Evolutionary conservation across 306 rosid species (phyloP), one percentile per base, ranked within the genome.

Genomic region (Corylus heterophylla): DNA sequence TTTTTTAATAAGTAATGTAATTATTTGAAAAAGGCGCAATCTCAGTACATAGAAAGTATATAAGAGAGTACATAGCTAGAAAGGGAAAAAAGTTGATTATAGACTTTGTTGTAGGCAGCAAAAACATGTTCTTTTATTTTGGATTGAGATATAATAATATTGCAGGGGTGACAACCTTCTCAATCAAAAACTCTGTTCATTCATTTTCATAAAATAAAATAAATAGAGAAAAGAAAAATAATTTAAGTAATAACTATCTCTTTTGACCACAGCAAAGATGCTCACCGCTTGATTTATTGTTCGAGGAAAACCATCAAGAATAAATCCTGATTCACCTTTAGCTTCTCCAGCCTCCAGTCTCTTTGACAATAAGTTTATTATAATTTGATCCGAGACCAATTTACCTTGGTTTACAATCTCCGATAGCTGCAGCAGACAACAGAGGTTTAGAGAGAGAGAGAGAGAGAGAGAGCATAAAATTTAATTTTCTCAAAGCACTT

Each of bases 221-320:
- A 39, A 45, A 3, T 0, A 8, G 11, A 31, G 44, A 16, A 48
- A 75, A 71, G 56, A 55, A 72, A 78, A 47, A 76, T 42, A 29
- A 54, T 17, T 50, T 29, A 63, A 75, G 77, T 76, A 13, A 14
- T 31, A 63, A 70, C 48, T 52, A 17, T 74, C 4, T 55, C 73
- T 71, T 70, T 77, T 75, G 44, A 78, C 42, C 69, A 74, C 75
- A 54, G 74, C 48, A 78, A 81, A 85, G 48, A 84, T 81, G 83
- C 99, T 88, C 85, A 93, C 98, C 66, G 98, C 98, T 86, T 95
- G 99, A 58, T 86, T 85, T 68, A 95, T 89, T 50, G 98, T 95
- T 63, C 99, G 89, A 25, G 99, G 99, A 79, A 93, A 95, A 39
- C 99, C 99, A 79, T 95, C 99, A n/a, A 95, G 99, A 88, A 95